These are phyloP conservation scores for Pseudocercospora fijiensis DNA, from an alignment of 2,329 filamentous ascomycete genomes.

Conservation along the genomic window DNA sequence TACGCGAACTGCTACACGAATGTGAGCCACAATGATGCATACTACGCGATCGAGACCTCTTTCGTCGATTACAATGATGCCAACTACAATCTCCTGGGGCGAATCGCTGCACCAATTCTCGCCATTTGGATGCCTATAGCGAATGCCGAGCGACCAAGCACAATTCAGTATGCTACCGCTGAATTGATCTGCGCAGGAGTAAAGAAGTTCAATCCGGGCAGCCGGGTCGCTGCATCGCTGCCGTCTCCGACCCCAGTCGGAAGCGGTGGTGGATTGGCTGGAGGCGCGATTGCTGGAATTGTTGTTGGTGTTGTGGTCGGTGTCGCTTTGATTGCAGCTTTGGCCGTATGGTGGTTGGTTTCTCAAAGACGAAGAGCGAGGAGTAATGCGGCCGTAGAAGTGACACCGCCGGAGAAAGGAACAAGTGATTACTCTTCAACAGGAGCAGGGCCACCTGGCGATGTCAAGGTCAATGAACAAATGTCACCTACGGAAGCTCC, in stretches of 20 bases:
- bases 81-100: not conserved
- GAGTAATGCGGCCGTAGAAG: not conserved
- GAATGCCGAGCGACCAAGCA: conserved; percentile 10
- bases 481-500: not conserved
- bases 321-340: conserved; percentile 5
- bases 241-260: conserved; percentile 11
- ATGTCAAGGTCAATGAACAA: not conserved
- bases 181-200: conserved; percentile 8
- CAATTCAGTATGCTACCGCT: conserved; percentile 7
- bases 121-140: conserved; percentile 16
- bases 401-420: not conserved
- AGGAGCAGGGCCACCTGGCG: not conserved
- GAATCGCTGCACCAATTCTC: not conserved
- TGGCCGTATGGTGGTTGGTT: conserved; percentile 7
- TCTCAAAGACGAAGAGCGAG: not conserved
- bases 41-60: not conserved
- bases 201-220: conserved; percentile 4
- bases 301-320: conserved; percentile 9
- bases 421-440: not conserved
- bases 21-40: not conserved
- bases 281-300: conserved; percentile 11
- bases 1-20: conserved; percentile 12
- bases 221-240: not conserved
- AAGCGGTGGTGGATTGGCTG: conserved; percentile 1
- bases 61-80: conserved; percentile 1